A percentile compares a stretch with the other conserved stretches of the same genome.
Evolutionary conservation across 148 eudicot genomes (phyloP).

Genomic region (Silene latifolia): DNA sequence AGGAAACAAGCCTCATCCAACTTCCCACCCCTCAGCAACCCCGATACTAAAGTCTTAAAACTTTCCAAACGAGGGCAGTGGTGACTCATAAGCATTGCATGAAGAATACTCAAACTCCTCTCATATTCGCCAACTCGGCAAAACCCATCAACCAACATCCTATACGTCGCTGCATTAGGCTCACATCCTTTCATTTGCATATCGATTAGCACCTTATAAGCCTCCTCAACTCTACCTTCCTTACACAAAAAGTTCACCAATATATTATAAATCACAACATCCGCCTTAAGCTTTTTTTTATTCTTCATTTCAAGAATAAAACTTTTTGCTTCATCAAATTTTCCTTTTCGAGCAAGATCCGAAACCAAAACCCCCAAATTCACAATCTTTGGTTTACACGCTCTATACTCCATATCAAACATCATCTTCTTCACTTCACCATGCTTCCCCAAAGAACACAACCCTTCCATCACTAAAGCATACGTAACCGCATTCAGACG

Average conservation of each 20-base stretch:
- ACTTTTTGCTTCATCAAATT: constrained; percentile 60
- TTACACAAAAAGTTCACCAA: constrained; percentile 62
- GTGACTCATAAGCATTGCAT: constrained; percentile 61
- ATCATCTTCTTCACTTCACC: constrained; percentile 80
- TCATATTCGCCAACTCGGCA: constrained; percentile 52
- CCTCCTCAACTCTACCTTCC: constrained; percentile 55
- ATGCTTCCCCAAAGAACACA: constrained; percentile 57
- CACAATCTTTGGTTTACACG: constrained; percentile 51
- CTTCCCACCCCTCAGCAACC: constrained; percentile 58
- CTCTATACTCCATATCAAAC: constrained; percentile 95
- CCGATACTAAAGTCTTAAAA: constrained; percentile 51
- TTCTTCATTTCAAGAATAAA: constrained; percentile 77
- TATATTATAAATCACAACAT: constrained; percentile 66
- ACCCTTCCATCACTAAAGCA: constrained; percentile 82
- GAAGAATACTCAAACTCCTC: constrained; percentile 56
- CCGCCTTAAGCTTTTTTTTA: constrained; percentile 68
- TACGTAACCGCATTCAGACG: constrained; percentile 61
- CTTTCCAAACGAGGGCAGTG: constrained; percentile 72
- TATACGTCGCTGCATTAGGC: constrained; percentile 84
- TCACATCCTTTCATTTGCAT: constrained; percentile 79
- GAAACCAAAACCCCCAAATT: constrained; percentile 87
- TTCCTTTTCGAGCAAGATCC: constrained; percentile 57
- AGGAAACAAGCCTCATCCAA: constrained; percentile 61
- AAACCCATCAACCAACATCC: constrained; percentile 88
- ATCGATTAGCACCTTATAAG: constrained; percentile 69